Evolutionary conservation across 2,329 filamentous ascomycete genomes (phyloP), one percentile per base, ranked within the genome.

Genomic region (Paramyrothecium sp.): DNA sequence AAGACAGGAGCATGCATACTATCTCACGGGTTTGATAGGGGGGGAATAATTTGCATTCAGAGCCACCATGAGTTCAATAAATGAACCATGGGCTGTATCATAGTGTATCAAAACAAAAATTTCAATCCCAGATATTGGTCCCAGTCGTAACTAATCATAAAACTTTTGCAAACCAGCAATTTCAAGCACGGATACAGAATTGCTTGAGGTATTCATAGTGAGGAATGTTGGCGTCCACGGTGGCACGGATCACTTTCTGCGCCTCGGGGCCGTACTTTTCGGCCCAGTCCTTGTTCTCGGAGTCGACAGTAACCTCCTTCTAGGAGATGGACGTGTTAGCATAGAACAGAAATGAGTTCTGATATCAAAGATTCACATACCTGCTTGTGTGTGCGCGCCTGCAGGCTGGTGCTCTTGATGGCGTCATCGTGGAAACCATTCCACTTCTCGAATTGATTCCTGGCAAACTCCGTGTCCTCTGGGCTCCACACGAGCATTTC

Each of bases 351-450:
- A 44, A 19, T 17, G 13, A 44, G 13, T 44, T 38, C 16, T 44
- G 38, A 19, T 16, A 7, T 44, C 13, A 7, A 7, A 7, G n/a
- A 19, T 34, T 4, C 54, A 73, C 81, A 73, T 74, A 87, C 85
- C 71, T 84, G 80, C 23, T 86, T 83, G 62, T 88, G 81, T 50
- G 81, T 79, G 68, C 91, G 81, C 2, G 90, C 85, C 70, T 88
- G 89, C 67, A 99, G 78, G 60, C 87, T 87, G 41, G 82, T 89
- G 69, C 91, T 96, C 64, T 90, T 81, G 65, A 98, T 91, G 16
- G 92, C 95, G 78, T 98, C 95, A 65, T 98, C 90, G 73, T 98
- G 95, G 78, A 96, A 98, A 12, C 95, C 95, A 64, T 88, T 90
- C 95, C 95, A 98, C 79, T 99, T 98, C 76, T 93, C 92, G 76